Conservation (phyloP, 257 asterid species). For the Gentiana dahurica region DNA sequence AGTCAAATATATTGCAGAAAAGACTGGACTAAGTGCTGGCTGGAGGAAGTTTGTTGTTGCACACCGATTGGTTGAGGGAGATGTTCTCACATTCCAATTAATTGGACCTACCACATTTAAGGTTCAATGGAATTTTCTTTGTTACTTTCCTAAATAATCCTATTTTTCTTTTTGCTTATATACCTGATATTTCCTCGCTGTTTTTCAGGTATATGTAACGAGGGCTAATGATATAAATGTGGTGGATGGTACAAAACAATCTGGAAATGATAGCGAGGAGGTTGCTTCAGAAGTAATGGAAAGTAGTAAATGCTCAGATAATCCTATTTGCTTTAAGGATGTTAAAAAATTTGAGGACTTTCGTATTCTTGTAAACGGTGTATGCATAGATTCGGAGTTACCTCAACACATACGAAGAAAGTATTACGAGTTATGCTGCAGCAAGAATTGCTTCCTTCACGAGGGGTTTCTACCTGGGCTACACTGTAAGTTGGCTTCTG, state of each 20-base stretch:
- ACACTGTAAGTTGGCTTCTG: conserved; percentile 21
- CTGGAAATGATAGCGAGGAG: conserved; percentile 27
- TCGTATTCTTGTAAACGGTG: conserved; percentile 23
- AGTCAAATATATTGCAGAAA: conserved; percentile 60
- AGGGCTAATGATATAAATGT: no score
- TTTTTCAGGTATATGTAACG: no score
- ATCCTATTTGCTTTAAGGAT: conserved; percentile 16
- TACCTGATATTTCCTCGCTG: no score
- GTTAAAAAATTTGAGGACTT: conserved; percentile 20
- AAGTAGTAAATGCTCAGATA: conserved; percentile 10
- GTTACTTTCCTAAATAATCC: no score
- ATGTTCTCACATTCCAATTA: conserved; percentile 66
- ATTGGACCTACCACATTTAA: conserved; percentile 47
- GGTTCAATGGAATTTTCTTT: conserved; percentile 29
- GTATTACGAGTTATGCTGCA: conserved; percentile 27
- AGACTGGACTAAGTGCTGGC: conserved; percentile 92
- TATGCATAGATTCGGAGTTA: conserved; percentile 26
- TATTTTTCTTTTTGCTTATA: no score
- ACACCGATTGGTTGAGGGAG: conserved; percentile 74
- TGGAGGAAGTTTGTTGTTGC: conserved; percentile 85
- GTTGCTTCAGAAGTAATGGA: conserved; percentile 27
- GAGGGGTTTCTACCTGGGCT: conserved; percentile 23
- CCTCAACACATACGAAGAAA: conserved; percentile 20
- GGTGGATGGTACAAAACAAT: conserved; percentile 8
- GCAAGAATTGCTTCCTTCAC: conserved; percentile 22